These are phyloP conservation scores for Cicer bijugum DNA, from an alignment of 306 rosid species.

Conservation along the genomic window DNA sequence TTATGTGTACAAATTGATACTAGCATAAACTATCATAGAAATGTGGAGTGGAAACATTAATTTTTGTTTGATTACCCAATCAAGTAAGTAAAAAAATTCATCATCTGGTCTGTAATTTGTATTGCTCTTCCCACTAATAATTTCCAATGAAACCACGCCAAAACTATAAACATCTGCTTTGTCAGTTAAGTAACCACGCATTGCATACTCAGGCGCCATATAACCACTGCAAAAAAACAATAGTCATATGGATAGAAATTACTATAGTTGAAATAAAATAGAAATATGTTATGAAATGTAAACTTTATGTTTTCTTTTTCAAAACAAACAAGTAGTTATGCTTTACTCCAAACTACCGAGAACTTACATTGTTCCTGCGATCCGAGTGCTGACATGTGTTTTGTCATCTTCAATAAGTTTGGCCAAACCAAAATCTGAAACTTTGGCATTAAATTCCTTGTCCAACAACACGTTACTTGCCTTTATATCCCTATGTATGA, in stretches of 20 bases:
- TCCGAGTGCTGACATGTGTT: slow-evolving; percentile 85
- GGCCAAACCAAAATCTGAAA: slow-evolving; percentile 98
- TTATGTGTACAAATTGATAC: background rate
- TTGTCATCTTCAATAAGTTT: slow-evolving; percentile 87
- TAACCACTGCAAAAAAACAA: slow-evolving; percentile 70
- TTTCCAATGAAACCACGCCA: slow-evolving; percentile 90
- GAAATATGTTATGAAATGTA: background rate
- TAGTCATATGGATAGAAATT: background rate
- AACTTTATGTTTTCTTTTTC: slow-evolving; percentile 10
- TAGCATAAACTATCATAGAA: slow-evolving; percentile 11
- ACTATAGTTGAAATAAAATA: background rate
- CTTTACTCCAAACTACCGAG: slow-evolving; percentile 5
- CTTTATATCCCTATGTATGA: slow-evolving; percentile 92
- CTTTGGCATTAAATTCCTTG: slow-evolving; percentile 80
- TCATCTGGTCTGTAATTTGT: slow-evolving; percentile 85
- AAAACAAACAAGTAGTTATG: background rate
- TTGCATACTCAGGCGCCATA: slow-evolving; percentile 98
- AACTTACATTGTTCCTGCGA: slow-evolving; percentile 98
- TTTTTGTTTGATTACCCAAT: slow-evolving; percentile 64
- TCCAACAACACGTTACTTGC: slow-evolving; percentile 94
- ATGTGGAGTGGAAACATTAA: slow-evolving; percentile 12
- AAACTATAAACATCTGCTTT: slow-evolving; percentile 95
- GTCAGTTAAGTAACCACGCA: slow-evolving; percentile 85
- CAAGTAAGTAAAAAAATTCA: slow-evolving; percentile 91
- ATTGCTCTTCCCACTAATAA: slow-evolving; percentile 89